Conservation (phyloP, 192 early-diverging fungal genomes). For the Jimgerdemannia lactiflua region DNA sequence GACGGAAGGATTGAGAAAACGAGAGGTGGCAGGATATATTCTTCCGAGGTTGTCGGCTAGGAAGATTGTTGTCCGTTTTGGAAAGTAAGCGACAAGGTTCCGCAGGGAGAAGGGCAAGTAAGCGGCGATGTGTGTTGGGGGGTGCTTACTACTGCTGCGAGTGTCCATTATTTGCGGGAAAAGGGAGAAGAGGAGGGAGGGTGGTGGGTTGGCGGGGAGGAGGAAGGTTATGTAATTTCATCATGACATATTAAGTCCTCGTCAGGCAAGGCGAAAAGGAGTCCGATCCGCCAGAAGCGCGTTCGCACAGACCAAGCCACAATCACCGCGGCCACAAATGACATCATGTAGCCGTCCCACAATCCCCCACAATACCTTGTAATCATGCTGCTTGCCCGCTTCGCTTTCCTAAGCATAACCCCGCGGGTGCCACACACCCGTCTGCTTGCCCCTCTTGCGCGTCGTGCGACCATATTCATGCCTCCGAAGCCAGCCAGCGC, state of each 20-base stretch:
- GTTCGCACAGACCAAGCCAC: not conserved
- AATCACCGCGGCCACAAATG: not conserved
- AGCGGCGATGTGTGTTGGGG: no score
- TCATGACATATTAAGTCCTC: no score
- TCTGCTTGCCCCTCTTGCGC: not conserved
- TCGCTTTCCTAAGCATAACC: no score
- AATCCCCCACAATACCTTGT: not conserved
- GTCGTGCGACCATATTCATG: not conserved
- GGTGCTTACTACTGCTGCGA: no score
- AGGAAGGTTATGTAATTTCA: no score
- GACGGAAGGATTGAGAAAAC: not conserved
- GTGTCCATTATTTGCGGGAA: not conserved
- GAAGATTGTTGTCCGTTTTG: not conserved
- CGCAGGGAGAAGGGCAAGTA: not conserved
- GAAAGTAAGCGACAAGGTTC: not conserved
- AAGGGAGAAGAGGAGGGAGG: not conserved
- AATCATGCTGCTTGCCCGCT: no score
- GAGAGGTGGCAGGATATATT: not conserved
- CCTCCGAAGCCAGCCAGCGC: not conserved
- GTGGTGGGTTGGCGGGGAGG: no score
- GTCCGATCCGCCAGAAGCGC: not conserved
- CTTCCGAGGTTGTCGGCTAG: not conserved
- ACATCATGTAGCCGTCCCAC: not conserved
- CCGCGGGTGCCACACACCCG: not conserved
- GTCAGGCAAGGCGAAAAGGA: not conserved